A percentile compares a stretch with the other conserved stretches of the same genome.
These are phyloP conservation scores for Rutstroemia sydowiana DNA, from an alignment of 2,329 filamentous ascomycete genomes.

Conservation along the genomic window DNA sequence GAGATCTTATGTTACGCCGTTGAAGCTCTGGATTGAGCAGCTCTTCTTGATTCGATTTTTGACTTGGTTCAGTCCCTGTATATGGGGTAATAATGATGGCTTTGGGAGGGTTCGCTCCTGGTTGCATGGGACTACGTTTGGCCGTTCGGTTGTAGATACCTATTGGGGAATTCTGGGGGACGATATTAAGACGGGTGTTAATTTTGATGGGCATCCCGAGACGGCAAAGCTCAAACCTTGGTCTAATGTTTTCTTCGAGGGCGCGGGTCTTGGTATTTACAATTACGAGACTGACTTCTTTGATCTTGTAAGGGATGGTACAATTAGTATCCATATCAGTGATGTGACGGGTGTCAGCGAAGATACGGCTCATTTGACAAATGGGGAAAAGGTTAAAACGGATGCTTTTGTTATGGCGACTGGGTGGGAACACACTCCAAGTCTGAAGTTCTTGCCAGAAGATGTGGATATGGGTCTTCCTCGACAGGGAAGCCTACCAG, in stretches of 20 bases:
- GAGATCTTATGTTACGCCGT: slow-evolving; percentile 54
- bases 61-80: slow-evolving; percentile 68
- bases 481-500: slow-evolving; percentile 31
- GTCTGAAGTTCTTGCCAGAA: slow-evolving; percentile 45
- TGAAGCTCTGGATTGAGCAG: slow-evolving; percentile 63
- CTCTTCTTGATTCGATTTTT: slow-evolving; percentile 59
- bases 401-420: slow-evolving; percentile 50
- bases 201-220: slow-evolving; percentile 47
- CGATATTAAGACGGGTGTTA: slow-evolving; percentile 46
- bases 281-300: slow-evolving; percentile 54
- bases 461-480: slow-evolving; percentile 43
- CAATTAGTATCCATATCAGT: slow-evolving; percentile 44
- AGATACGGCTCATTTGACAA: slow-evolving; percentile 42
- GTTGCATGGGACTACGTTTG: slow-evolving; percentile 49
- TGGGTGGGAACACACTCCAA: slow-evolving; percentile 49
- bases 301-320: slow-evolving; percentile 46
- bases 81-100: slow-evolving; percentile 60
- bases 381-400: slow-evolving; percentile 39
- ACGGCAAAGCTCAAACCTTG: slow-evolving; percentile 47
- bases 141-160: slow-evolving; percentile 44
- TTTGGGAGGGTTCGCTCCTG: slow-evolving; percentile 47
- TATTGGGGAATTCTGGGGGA: slow-evolving; percentile 52
- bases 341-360: slow-evolving; percentile 42
- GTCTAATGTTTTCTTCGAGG: slow-evolving; percentile 44
- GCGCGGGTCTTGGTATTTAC: slow-evolving; percentile 48